phyloP scores from a whole-genome alignment of 306 rosid genomes.

The Trifolium repens region DNA sequence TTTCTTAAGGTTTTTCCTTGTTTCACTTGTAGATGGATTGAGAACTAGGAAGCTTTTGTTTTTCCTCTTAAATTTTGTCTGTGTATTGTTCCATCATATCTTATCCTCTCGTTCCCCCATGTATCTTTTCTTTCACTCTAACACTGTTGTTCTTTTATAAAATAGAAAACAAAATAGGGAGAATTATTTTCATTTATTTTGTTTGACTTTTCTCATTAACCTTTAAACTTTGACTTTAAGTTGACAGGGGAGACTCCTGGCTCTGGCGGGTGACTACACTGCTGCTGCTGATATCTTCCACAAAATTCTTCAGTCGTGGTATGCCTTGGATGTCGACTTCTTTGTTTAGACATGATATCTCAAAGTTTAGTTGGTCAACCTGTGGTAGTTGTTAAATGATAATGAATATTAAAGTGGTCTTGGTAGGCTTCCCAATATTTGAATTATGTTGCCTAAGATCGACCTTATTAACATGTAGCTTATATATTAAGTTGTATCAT shows the following conservation, averaged over 20 bases:
- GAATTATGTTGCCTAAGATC: neutral
- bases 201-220: constrained; percentile 71
- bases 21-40: constrained; percentile 25
- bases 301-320: constrained; percentile 85
- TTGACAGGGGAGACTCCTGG: constrained; percentile 99
- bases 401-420: constrained; percentile 16
- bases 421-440: constrained; percentile 3
- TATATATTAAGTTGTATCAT: neutral
- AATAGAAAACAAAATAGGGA: constrained; percentile 12
- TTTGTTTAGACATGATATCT: constrained; percentile 22
- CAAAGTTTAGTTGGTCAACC: constrained; percentile 32
- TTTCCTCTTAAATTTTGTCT: neutral
- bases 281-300: constrained; percentile 77
- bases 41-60: neutral
- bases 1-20: constrained; percentile 25
- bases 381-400: constrained; percentile 21
- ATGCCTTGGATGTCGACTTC: constrained; percentile 42
- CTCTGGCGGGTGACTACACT: constrained; percentile 82
- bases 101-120: neutral
- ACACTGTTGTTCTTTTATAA: constrained; percentile 2
- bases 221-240: constrained; percentile 82
- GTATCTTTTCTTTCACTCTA: constrained; percentile 6
- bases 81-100: constrained; percentile 4
- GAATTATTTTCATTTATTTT: constrained; percentile 28
- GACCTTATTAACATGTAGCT: neutral